phyloP scores from a whole-genome alignment of 495 filamentous ascomycete species.

The Talaromyces borbonicus region DNA sequence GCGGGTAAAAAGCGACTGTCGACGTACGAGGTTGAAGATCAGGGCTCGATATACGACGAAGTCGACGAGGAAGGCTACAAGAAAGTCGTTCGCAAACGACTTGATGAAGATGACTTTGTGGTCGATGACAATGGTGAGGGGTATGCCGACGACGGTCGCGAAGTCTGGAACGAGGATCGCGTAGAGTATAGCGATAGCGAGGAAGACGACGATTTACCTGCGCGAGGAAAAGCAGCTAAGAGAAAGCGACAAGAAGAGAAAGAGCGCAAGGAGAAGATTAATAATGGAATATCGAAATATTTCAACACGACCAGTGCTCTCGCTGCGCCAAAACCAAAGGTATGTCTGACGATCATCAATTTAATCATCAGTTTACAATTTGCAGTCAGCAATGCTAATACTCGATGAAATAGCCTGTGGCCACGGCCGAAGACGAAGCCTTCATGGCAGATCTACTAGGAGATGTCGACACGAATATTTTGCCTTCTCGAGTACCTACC shows the following conservation, averaged over 20 bases:
- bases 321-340: slow-evolving; percentile 70
- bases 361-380: too few relatives aligned
- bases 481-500: slow-evolving; percentile 43
- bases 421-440: slow-evolving; percentile 73
- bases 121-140: slow-evolving; percentile 90
- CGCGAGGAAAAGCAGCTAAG: slow-evolving; percentile 65
- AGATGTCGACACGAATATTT: slow-evolving; percentile 77
- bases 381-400: not conserved
- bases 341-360: slow-evolving; percentile 20
- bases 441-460: slow-evolving; percentile 79
- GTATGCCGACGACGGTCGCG: slow-evolving; percentile 93
- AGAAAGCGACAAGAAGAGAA: slow-evolving; percentile 84
- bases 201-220: slow-evolving; percentile 58
- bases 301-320: slow-evolving; percentile 67
- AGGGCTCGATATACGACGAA: slow-evolving; percentile 83
- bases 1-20: slow-evolving; percentile 84
- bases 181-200: slow-evolving; percentile 55
- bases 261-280: slow-evolving; percentile 73
- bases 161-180: slow-evolving; percentile 80
- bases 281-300: slow-evolving; percentile 86
- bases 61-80: slow-evolving; percentile 97
- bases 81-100: slow-evolving; percentile 78
- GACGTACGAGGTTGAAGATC: slow-evolving; percentile 80
- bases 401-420: slow-evolving; percentile 24
- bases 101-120: slow-evolving; percentile 95